Evolutionary conservation across 78 protist species (phyloP), one percentile per base, ranked within the genome.

Genomic region (Mantamonas sphyraenae): DNA sequence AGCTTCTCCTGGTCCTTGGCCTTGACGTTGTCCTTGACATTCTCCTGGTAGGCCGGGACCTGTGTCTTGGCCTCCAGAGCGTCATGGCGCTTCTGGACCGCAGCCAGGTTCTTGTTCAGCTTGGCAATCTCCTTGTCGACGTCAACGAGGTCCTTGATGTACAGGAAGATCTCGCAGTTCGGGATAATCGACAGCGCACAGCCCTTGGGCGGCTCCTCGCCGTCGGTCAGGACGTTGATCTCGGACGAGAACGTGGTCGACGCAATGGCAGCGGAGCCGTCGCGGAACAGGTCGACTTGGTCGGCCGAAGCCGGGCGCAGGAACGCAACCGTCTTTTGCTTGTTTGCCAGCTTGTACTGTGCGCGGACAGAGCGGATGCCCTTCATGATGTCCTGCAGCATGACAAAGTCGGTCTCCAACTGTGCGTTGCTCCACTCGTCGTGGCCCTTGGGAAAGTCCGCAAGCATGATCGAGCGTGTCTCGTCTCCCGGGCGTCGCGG

Each of bases 401-500:
- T 31, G 37, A 12, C 31, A 53, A 72, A 38, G 53, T 43, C 37
- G 42, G 20, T 17, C 53, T 72, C 77, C 37, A 72, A 2, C 26
- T 17, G 35, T 5, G 9, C 28, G 61, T 28, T 45, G 7, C 62
- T n/a, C 66, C 71, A 39, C 26, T 24, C 58, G 42, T 40, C 35
- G 60, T 31, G 47, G 35, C 9, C 37, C 24, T 17, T 43, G 47
- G 93, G 93, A 64, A 73, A 89, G 34, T 38, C 65, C 26, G 83
- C 66, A 10, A 85, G 50, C 81, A 77, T 71, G 70, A 89, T 81
- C 50, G 88, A 61, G 31, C 58, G 76, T 33, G 63, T 68, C 30
- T 30, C 45, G 17, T 76, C 79, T 17, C 26, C 45, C 55, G 81
- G 81, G 45, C 85, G 60, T 3, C 83, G 75, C 30, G 93, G 89